Evolutionary conservation across 2,329 filamentous ascomycete genomes (phyloP), one percentile per base, ranked within the genome.

Genomic region (Mycocentrospora acerina): DNA sequence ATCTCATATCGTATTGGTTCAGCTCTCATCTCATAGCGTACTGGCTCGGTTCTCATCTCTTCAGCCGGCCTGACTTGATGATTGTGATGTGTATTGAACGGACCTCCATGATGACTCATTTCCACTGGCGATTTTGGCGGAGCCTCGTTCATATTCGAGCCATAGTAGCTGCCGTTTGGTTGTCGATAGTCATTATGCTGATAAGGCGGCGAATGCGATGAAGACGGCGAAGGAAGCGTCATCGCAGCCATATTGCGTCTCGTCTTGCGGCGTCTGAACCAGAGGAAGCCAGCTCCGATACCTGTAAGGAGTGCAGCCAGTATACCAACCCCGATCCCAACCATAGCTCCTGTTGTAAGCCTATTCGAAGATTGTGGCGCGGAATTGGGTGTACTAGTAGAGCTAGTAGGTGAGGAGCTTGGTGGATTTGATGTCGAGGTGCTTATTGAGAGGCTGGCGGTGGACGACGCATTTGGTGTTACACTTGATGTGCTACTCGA

Each of bases 91-190:
- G 25, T 12, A n/a, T 5, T 12, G 12, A 5, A 27, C 4, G 13
- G n/a, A 14, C 25, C 25, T 12, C 12, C 4, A 27, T n/a, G 5
- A 7, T 27, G 25, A 13, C 14, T 7, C 18, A 35, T 13, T 13
- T 41, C 38, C 11, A 28, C 29, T 15, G 38, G 38, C 14, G 38
- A 41, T 24, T 18, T 36, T n/a, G 17, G 16, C 10, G 38, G 38
- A 9, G 32, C 38, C 19, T 41, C 38, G 25, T 32, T 16, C 24
- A 41, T 11, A 13, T 32, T 28, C 3, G 32, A 29, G 16, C 24
- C 28, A 14, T 41, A 29, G 18, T 35, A 18, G 17, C 13, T 24
- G 17, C 24, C 33, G n/a, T 32, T 25, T 8, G 35, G 22, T 15
- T 32, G 29, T 19, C 26, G 18, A 16, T 29, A 15, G 10, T 36